These are phyloP conservation scores for Ustilago sp. DNA, from an alignment of 1,284 basidiomycete species.

Conservation along the genomic window DNA sequence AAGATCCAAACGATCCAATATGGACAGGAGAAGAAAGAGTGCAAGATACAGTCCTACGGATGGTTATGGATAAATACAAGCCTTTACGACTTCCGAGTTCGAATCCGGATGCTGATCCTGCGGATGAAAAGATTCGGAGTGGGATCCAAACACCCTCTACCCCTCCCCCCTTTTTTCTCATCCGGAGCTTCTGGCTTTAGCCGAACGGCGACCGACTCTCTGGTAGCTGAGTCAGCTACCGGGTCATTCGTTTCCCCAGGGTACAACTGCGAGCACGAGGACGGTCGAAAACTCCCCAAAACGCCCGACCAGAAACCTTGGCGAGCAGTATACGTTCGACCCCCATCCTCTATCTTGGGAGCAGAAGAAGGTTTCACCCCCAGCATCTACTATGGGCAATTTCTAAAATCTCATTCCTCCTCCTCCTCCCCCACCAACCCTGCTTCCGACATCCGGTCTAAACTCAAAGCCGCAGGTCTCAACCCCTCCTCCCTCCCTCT, in stretches of 20 bases:
- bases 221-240: neutral
- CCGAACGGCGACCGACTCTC: neutral
- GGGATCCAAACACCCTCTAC: slow-evolving; percentile 35
- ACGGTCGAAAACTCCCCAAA: slow-evolving; percentile 50
- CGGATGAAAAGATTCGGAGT: slow-evolving; percentile 50
- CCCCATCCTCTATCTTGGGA: slow-evolving; percentile 35
- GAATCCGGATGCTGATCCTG: slow-evolving; percentile 12
- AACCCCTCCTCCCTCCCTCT: slow-evolving; percentile 45
- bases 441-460: slow-evolving; percentile 23
- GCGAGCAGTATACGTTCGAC: slow-evolving; percentile 62
- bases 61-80: slow-evolving; percentile 67
- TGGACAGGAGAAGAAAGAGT: slow-evolving; percentile 64
- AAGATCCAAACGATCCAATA: slow-evolving; percentile 46
- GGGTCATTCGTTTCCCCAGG: neutral
- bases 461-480: slow-evolving; percentile 48
- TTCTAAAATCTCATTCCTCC: slow-evolving; percentile 19
- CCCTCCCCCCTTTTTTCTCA: neutral
- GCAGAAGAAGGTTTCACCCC: slow-evolving; percentile 27
- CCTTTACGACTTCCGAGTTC: slow-evolving; percentile 40
- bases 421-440: neutral
- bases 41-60: slow-evolving; percentile 60
- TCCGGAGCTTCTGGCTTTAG: too few relatives aligned
- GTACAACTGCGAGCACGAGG: slow-evolving; percentile 22
- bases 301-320: slow-evolving; percentile 60
- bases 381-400: slow-evolving; percentile 55